phyloP scores from a whole-genome alignment of 2,329 filamentous ascomycete genomes.

The Chaetomiaceae sp. region DNA sequence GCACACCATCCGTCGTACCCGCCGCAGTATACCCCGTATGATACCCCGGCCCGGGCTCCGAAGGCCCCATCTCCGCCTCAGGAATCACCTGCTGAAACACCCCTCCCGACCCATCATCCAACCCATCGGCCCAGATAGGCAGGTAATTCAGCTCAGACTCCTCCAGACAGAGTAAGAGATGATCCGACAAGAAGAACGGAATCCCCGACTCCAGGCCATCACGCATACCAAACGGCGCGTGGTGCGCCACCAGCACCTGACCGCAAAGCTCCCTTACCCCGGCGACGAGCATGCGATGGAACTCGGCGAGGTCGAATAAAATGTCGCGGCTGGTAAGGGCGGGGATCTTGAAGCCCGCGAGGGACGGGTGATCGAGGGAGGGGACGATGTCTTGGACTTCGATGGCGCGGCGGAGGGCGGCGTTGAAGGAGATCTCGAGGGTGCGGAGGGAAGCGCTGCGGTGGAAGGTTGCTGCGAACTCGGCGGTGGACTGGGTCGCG shows the following conservation, averaged over 20 bases:
- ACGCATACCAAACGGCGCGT: not conserved
- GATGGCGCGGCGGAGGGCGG: not conserved
- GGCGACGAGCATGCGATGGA: conserved; percentile 5
- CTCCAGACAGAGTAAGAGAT: conserved; percentile 49
- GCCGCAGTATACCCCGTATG: conserved; percentile 41
- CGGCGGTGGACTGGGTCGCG: not conserved
- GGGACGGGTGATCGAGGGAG: too few relatives aligned
- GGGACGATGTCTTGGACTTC: too few relatives aligned
- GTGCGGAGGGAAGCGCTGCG: not conserved
- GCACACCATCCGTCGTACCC: not conserved
- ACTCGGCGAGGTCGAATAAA: conserved; percentile 6
- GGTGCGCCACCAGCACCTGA: conserved; percentile 1
- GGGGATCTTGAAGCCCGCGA: too few relatives aligned
- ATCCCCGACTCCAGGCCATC: conserved; percentile 30
- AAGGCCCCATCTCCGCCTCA: conserved; percentile 41
- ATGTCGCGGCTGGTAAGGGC: not conserved
- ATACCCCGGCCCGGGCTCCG: conserved; percentile 44
- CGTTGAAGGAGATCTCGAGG: not conserved
- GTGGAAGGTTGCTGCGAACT: not conserved
- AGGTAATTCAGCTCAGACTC: conserved; percentile 58
- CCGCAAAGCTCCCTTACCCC: not conserved
- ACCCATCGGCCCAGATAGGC: conserved; percentile 60
- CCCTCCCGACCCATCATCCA: conserved; percentile 48
- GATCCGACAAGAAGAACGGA: conserved; percentile 35
- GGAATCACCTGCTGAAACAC: conserved; percentile 43